Evolutionary conservation across 192 early-diverging fungal species (phyloP), one percentile per base, ranked within the genome.

Genomic region (Helicostylum pulchrum): DNA sequence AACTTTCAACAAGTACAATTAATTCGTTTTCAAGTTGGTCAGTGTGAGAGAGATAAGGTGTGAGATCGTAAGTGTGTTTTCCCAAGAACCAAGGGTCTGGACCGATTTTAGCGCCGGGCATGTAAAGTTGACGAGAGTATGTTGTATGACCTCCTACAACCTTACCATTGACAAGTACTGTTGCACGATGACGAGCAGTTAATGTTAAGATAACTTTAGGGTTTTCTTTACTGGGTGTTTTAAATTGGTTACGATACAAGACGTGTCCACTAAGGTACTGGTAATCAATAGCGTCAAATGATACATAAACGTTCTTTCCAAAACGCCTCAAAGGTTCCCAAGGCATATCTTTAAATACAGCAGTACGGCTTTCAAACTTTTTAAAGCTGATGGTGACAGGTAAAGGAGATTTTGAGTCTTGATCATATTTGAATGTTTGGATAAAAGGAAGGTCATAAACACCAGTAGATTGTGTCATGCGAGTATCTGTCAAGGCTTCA

Each of bases 91-190:
- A 68, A n/a, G 78, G 69, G 62, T 95, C 93, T 9, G 89, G 87
- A 6, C 93, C 89, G 53, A 80, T 78, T 58, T 91, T 91, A 12
- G 85, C 70, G 7, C 89, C 89, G 15, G 90, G 67, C 31, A 61
- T 52, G 10, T 81, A 62, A 4, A 85, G 39, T 43, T 77, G 80
- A 11, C 75, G 70, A 30, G 85, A 85, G 65, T 92, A 91, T 0
- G 89, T 90, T 58, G 87, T 88, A 63, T 95, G 90, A 0, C 91
- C 90, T 8, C 90, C 92, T 60, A 89, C 73, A 62, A 89, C 83
- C 31, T 78, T 53, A 0, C 84, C 84, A 71, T 95, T 95, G 42
- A 91, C 63, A 68, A 84, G 83, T 19, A 90, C 67, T 0, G 87
- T 88, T 57, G 78, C 80, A 36, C 90, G 78, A 73, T 95, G 85